Evolutionary conservation across 202 grass and related monocot species (phyloP).

Genomic region (Sporobolus alterniflorus): DNA sequence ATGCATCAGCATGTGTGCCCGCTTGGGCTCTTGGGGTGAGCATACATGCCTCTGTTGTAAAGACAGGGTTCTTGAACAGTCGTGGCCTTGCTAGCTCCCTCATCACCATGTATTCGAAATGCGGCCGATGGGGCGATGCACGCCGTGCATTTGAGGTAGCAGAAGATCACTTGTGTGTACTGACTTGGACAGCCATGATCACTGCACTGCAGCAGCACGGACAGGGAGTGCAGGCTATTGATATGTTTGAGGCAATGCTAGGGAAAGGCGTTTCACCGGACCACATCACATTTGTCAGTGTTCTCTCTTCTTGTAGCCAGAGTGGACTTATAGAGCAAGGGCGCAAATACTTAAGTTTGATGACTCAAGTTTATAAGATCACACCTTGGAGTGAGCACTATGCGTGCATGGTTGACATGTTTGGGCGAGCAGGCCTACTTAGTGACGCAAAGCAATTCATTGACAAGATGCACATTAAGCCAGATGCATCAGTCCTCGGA

Average conservation of each 20-base stretch:
- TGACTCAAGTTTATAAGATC: slow-evolving; percentile 52
- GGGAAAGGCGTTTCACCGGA: slow-evolving; percentile 47
- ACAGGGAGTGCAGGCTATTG: slow-evolving; percentile 27
- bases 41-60: slow-evolving; percentile 46
- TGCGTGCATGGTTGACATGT: slow-evolving; percentile 67
- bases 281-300: slow-evolving; percentile 63
- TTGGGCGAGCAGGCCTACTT: slow-evolving; percentile 56
- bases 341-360: slow-evolving; percentile 51
- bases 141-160: slow-evolving; percentile 28
- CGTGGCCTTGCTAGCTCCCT: slow-evolving; percentile 38
- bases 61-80: slow-evolving; percentile 44
- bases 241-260: slow-evolving; percentile 47
- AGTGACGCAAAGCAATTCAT: slow-evolving; percentile 47
- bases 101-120: slow-evolving; percentile 64
- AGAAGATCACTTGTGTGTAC: slow-evolving; percentile 33
- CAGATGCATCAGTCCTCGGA: slow-evolving; percentile 56
- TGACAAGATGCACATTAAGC: slow-evolving; percentile 44
- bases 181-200: slow-evolving; percentile 64
- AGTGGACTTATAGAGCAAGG: slow-evolving; percentile 54
- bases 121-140: slow-evolving; percentile 45
- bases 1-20: slow-evolving; percentile 42
- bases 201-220: slow-evolving; percentile 71
- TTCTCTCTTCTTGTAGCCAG: slow-evolving; percentile 66
- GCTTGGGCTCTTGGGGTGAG: slow-evolving; percentile 41
- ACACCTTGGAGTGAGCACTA: slow-evolving; percentile 54